Base-by-base conservation (phyloP, 176 grass and related monocot species). In the Juncus inflexus region DNA sequence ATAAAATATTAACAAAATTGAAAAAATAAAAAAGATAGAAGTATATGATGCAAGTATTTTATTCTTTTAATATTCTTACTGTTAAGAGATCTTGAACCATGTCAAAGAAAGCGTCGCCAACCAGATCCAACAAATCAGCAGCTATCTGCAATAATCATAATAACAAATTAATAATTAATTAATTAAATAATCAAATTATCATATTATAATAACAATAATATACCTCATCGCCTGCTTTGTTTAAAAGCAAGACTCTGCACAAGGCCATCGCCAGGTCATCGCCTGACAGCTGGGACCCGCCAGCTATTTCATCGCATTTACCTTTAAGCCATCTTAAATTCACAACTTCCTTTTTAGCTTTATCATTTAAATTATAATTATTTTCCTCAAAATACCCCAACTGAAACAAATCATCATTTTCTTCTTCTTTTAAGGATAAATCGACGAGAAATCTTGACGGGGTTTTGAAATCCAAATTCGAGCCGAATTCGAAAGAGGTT, bases 231-330 rank as follows among this genome's bases (percentile, higher is more conserved):
- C 92, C 92, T 63, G 84, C 70, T 89, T 89, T 97, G 62, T 86
- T 83, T 77, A 86, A 89, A 66, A 85, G 15, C 9, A 97, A 84
- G 64, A 97, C 92, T 62, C 92, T 84, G 43, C 84, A 97, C 65
- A 97, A 74, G 28, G 92, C 80, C 92, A 89, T 79, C 67, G 84
- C 84, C 75, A 97, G 92, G 72, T 97, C 92, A 63, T 97, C 87
- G 57, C 92, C 92, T 41, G 85, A 88, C 54, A 97, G 73, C 36
- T 84, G 74, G 15, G 87, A 97, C 47, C 74, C 82, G 67, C 77
- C 79, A 52, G 84, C 79, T 72, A 97, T 97, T 45, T 80, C 55
- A 74, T 83, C 66, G 35, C 87, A 96, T 45, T 83, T 81, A 64
- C 88, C 92, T 67, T 91, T 89, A 61, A 96, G 71, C 92, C 87